Evolutionary conservation across 1,284 basidiomycete species (phyloP).

Genomic region (Naganishia sp.): DNA sequence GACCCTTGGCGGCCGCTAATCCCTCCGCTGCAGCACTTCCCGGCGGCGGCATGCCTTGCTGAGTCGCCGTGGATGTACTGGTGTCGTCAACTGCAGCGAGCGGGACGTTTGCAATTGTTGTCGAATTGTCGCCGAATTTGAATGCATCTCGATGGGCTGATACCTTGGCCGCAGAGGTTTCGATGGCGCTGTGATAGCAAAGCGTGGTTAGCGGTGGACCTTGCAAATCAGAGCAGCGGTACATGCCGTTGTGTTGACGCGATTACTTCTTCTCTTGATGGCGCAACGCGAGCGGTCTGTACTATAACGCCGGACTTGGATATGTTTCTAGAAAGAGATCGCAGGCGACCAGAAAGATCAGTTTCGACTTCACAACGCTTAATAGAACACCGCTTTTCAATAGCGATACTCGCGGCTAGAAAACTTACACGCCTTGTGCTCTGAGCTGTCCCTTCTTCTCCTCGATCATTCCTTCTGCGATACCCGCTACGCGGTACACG

Average conservation of each 20-base stretch:
- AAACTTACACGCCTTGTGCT: constrained; percentile 27
- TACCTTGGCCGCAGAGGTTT: constrained; percentile 20
- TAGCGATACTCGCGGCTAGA: no score
- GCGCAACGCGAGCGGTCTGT: constrained; percentile 26
- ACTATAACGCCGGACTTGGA: constrained; percentile 1
- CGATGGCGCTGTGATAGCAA: constrained; percentile 17
- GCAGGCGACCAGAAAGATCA: neutral
- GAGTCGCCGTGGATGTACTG: neutral
- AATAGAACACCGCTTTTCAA: no score
- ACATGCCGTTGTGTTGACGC: constrained; percentile 28
- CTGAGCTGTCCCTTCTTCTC: constrained; percentile 19
- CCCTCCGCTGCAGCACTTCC: constrained; percentile 14
- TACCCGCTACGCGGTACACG: constrained; percentile 12
- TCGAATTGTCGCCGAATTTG: constrained; percentile 7
- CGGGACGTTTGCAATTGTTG: neutral
- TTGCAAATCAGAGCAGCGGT: neutral
- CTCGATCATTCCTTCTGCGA: constrained; percentile 14
- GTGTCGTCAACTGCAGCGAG: neutral
- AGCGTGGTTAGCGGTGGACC: neutral
- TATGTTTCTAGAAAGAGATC: constrained; percentile 7
- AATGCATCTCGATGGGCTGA: constrained; percentile 27
- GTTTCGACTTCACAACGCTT: neutral
- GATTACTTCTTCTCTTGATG: constrained; percentile 26
- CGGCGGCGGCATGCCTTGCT: neutral
- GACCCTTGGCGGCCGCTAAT: neutral